Evolutionary conservation across 352 stramenopile species (phyloP).

Genomic region (Thalassiosira mediterranea): DNA sequence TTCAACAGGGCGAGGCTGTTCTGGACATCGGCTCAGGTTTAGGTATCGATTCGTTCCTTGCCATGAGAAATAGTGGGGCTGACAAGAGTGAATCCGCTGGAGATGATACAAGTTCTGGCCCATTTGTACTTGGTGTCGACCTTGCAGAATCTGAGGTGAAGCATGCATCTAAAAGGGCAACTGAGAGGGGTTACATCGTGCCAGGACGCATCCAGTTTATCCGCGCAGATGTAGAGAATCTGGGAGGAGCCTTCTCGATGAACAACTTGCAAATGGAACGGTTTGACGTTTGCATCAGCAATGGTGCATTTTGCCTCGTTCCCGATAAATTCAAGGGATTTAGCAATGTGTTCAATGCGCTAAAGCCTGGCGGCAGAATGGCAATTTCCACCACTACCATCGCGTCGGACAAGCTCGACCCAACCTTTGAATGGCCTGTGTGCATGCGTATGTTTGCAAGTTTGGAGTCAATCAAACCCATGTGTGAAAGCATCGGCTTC

Average conservation of each 20-base stretch:
- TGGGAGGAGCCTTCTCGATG: slow-evolving; percentile 37
- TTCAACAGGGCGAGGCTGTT: slow-evolving; percentile 61
- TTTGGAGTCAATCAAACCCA: slow-evolving; percentile 61
- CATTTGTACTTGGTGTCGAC: slow-evolving; percentile 70
- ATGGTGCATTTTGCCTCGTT: slow-evolving; percentile 76
- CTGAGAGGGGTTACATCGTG: slow-evolving; percentile 32
- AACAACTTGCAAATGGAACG: slow-evolving; percentile 50
- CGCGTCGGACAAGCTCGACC: slow-evolving; percentile 48
- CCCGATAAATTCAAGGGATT: slow-evolving; percentile 73
- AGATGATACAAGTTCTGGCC: slow-evolving; percentile 8
- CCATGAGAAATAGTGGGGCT: slow-evolving; percentile 44
- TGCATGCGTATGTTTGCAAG: slow-evolving; percentile 77
- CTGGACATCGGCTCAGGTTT: slow-evolving; percentile 74
- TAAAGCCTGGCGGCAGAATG: slow-evolving; percentile 69
- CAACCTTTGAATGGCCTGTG: slow-evolving; percentile 67
- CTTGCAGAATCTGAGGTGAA: slow-evolving; percentile 63
- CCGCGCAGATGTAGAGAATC: slow-evolving; percentile 34
- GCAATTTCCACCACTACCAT: slow-evolving; percentile 73
- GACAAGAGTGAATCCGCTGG: no score
- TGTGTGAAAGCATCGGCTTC: slow-evolving; percentile 71
- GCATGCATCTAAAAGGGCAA: slow-evolving; percentile 52
- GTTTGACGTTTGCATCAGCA: slow-evolving; percentile 76
- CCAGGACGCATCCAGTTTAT: slow-evolving; percentile 25
- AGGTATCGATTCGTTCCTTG: slow-evolving; percentile 76
- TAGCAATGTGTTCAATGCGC: slow-evolving; percentile 60